Percentiles rank a stretch among this genome's conserved stretches.
These are phyloP conservation scores for Capillidium heterosporum DNA, from an alignment of 371 early-diverging fungal genomes.

Conservation along the genomic window DNA sequence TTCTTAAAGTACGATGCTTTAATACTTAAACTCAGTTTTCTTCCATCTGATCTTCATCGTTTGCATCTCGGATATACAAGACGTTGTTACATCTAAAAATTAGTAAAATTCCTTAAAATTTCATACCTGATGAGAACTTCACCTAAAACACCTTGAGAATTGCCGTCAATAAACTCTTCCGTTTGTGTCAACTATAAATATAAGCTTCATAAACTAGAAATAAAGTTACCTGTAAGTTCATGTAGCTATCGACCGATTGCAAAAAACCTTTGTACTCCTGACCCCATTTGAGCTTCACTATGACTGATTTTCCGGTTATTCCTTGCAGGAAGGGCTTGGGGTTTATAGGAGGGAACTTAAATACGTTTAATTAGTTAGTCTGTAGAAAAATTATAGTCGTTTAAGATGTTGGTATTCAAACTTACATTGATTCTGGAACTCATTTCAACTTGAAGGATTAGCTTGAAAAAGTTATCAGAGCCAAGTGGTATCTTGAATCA, in stretches of 20 bases:
- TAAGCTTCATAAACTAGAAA: neutral
- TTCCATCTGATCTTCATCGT: slow-evolving; percentile 27
- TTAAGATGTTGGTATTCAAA: no score
- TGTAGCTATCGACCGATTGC: slow-evolving; percentile 84
- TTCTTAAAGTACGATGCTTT: no score
- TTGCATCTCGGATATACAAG: slow-evolving; percentile 53
- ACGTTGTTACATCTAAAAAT: slow-evolving; percentile 66
- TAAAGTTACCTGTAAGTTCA: slow-evolving; percentile 79
- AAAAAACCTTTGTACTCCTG: slow-evolving; percentile 91
- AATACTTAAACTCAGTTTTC: no score
- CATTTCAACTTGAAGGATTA: no score
- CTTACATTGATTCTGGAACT: no score
- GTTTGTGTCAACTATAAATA: slow-evolving; percentile 61
- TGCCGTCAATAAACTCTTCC: slow-evolving; percentile 88
- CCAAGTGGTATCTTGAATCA: no score
- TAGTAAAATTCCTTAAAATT: neutral
- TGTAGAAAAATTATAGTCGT: no score
- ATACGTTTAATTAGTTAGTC: neutral
- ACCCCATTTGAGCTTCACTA: slow-evolving; percentile 94
- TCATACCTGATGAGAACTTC: slow-evolving; percentile 78
- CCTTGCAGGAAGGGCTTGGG: slow-evolving; percentile 91
- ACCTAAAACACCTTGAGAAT: slow-evolving; percentile 68
- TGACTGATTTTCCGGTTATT: slow-evolving; percentile 77
- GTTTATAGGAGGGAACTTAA: slow-evolving; percentile 80
- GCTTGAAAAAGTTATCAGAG: no score